Evolutionary conservation across 495 filamentous ascomycete species (phyloP).

Genomic region (Aspergillus wentii): DNA sequence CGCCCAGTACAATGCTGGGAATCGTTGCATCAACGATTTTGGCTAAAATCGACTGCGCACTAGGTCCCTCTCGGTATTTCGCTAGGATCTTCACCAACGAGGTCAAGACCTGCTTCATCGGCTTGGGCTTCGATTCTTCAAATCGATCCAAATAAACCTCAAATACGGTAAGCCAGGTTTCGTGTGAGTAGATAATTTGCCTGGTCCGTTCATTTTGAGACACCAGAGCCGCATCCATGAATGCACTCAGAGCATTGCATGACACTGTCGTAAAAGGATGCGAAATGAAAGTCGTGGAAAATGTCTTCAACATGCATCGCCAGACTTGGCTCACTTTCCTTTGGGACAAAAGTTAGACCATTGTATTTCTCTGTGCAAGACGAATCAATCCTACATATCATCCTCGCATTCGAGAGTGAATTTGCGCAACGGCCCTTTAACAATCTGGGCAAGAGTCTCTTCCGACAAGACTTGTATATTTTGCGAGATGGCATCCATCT

Average conservation of each 20-base stretch:
- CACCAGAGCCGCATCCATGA: constrained; percentile 38
- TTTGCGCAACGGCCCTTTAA: constrained; percentile 35
- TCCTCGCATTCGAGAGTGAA: constrained; percentile 31
- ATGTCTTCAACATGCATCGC: constrained; percentile 31
- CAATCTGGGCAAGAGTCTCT: constrained; percentile 30
- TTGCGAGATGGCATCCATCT: constrained; percentile 34
- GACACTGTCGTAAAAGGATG: constrained; percentile 35
- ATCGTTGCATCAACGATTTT: constrained; percentile 21
- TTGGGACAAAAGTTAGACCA: constrained; percentile 13
- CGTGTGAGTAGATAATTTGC: constrained; percentile 40
- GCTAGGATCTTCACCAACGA: constrained; percentile 48
- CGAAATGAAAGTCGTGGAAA: constrained; percentile 33
- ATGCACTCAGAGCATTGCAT: constrained; percentile 43
- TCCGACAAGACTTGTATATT: constrained; percentile 35
- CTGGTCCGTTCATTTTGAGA: constrained; percentile 29
- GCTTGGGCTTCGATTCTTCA: constrained; percentile 67
- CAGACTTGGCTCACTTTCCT: constrained; percentile 37
- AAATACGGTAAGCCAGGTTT: constrained; percentile 56
- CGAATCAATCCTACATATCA: constrained; percentile 22
- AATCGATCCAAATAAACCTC: constrained; percentile 68
- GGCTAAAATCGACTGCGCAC: constrained; percentile 11
- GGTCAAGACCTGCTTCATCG: constrained; percentile 67
- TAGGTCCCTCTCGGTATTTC: constrained; percentile 39
- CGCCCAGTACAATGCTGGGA: constrained; percentile 34
- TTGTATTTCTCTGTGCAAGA: background rate